Evolutionary conservation across 2,329 filamentous ascomycete species (phyloP), one percentile per base, ranked within the genome.

Genomic region (Fusarium poae): DNA sequence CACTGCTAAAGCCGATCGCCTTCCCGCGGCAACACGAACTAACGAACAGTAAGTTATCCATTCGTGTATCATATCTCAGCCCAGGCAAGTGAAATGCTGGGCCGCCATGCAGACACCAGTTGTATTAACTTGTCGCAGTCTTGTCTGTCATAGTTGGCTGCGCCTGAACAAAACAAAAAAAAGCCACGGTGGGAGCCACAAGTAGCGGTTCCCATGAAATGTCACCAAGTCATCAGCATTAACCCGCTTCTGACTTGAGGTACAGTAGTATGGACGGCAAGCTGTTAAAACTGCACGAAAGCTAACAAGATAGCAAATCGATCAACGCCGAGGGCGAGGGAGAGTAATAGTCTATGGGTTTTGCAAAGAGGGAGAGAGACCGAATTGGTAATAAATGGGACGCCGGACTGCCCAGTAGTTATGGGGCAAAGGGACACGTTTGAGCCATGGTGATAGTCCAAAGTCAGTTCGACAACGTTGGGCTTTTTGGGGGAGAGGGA

Each of bases 1-100:
- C 29, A 5, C 9, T 45, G n/a, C 11, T 18, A 44, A 39, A 46
- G 20, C 30, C 16, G 16, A 39, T 40, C 16, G 18, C 25, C 56
- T 72, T 67, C 71, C 62, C 69, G 32, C 62, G 71, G 71, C 71
- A 72, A 53, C n/a, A 15, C 18, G 11, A 9, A 27, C 18, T 25
- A 35, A 15, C 18, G 11, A 9, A 27, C 18, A 29, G 43, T 30
- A 60, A 6, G 23, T 25, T 15, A 29, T 46, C 23, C 21, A 46
- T 23, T 20, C 42, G 37, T 62, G 44, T 32, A 64, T 73, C 70
- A 72, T 52, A 71, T 71, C 32, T 74, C 62, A 27, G 62, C 57
- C 39, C 50, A 45, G 35, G 25, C 25, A 60, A 46, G 29, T 49
- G 43, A 62, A 35, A 27, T 60, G 57, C 27, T 53, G 57, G 45